Percentiles rank a stretch among this genome's conserved stretches.
These are phyloP conservation scores for Rubia tinctorum DNA, from an alignment of 305 asterid species.

Conservation along the genomic window DNA sequence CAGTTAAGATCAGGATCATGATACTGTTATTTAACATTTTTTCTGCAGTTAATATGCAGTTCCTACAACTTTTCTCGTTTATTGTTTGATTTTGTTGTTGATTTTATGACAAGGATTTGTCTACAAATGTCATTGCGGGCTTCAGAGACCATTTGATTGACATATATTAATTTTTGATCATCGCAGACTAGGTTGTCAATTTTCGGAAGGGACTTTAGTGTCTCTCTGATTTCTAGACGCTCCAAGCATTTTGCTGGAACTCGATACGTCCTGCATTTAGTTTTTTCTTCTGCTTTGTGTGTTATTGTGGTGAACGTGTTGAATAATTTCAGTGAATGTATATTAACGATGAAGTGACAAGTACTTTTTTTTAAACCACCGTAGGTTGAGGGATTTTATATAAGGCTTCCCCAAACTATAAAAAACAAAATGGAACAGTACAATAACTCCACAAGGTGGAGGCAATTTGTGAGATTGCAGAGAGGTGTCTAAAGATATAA, in stretches of 20 bases:
- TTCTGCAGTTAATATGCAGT: neutral
- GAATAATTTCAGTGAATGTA: neutral
- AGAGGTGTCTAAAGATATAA: too few relatives aligned
- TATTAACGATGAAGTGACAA: neutral
- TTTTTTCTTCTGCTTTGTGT: neutral
- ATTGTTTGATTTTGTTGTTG: neutral
- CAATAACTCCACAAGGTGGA: too few relatives aligned
- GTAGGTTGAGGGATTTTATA: too few relatives aligned
- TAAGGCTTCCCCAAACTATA: too few relatives aligned
- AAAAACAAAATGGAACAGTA: too few relatives aligned
- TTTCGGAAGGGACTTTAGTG: constrained; percentile 93
- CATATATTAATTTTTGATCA: constrained; percentile 21
- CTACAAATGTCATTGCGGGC: neutral
- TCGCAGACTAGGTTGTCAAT: constrained; percentile 79
- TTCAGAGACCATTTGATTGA: neutral
- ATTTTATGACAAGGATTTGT: neutral
- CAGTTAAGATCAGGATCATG: neutral
- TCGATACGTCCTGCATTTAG: constrained; percentile 45
- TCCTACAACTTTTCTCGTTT: neutral
- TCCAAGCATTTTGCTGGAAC: constrained; percentile 99
- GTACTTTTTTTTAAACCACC: too few relatives aligned
- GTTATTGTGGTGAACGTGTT: neutral
- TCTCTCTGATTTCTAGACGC: constrained; percentile 86
- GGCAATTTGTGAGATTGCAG: too few relatives aligned
- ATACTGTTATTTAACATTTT: neutral